Conservation (phyloP, 805 yeast genomes). For the Wickerhamiella sergipiensis region DNA sequence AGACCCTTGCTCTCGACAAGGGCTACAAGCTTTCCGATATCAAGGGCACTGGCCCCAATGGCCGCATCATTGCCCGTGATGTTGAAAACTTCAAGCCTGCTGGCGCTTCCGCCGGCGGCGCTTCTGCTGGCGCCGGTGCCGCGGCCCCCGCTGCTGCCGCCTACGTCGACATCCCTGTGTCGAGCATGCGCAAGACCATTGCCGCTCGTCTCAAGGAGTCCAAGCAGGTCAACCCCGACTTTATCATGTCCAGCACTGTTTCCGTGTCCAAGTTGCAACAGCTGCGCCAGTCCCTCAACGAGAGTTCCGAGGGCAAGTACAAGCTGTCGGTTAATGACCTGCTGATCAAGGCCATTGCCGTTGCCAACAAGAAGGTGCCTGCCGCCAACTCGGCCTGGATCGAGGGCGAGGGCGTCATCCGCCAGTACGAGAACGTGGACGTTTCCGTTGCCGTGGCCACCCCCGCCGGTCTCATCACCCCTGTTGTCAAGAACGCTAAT, state of each 20-base stretch:
- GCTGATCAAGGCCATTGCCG: slow-evolving; percentile 85
- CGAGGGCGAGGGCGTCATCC: slow-evolving; percentile 74
- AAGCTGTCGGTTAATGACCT: slow-evolving; percentile 89
- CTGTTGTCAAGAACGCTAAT: slow-evolving; percentile 83
- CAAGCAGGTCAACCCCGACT: slow-evolving; percentile 77
- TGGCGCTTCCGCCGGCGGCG: slow-evolving; percentile 24
- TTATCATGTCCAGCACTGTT: slow-evolving; percentile 76
- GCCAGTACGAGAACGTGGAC: slow-evolving; percentile 85
- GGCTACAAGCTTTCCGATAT: slow-evolving; percentile 69
- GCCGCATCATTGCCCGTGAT: slow-evolving; percentile 82
- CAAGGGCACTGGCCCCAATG: slow-evolving; percentile 78
- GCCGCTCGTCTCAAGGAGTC: slow-evolving; percentile 80
- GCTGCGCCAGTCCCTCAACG: slow-evolving; percentile 80
- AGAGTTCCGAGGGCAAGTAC: slow-evolving; percentile 72
- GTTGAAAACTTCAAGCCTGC: slow-evolving; percentile 57
- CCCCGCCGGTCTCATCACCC: slow-evolving; percentile 93
- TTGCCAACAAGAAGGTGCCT: slow-evolving; percentile 82
- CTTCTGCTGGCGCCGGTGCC: slow-evolving; percentile 27
- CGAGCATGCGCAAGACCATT: slow-evolving; percentile 87
- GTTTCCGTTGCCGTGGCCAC: slow-evolving; percentile 98
- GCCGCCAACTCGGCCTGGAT: slow-evolving; percentile 91
- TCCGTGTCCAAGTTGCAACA: slow-evolving; percentile 83
- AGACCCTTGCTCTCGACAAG: slow-evolving; percentile 79
- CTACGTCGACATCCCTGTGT: slow-evolving; percentile 72
- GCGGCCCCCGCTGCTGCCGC: slow-evolving; percentile 38